Evolutionary conservation across 192 early-diverging fungal genomes (phyloP).

Genomic region (Mortierella antarctica): DNA sequence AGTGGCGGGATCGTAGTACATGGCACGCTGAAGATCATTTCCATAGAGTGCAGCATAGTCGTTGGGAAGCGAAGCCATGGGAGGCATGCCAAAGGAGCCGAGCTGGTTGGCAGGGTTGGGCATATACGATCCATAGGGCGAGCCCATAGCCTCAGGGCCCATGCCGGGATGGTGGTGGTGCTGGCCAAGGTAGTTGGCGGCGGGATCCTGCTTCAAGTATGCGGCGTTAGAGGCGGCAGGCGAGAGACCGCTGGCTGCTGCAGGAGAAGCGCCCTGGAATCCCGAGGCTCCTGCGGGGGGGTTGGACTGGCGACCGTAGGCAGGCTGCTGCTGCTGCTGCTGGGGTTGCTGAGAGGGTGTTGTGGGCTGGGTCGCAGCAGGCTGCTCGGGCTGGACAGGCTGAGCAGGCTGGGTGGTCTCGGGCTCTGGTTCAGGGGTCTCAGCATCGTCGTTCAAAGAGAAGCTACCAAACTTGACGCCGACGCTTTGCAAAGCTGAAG

Average conservation of each 20-base stretch:
- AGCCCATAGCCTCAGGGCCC: conserved; percentile 60
- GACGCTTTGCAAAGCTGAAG: conserved; percentile 70
- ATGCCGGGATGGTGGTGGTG: conserved; percentile 58
- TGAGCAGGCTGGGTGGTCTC: conserved; percentile 12
- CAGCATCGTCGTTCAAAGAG: conserved; percentile 66
- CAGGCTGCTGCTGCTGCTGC: conserved; percentile 26
- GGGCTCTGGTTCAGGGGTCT: conserved; percentile 26
- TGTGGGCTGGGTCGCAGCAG: conserved; percentile 12
- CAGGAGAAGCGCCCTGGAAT: conserved; percentile 33
- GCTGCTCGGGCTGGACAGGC: conserved; percentile 20
- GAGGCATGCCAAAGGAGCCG: conserved; percentile 67
- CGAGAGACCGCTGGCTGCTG: conserved; percentile 40
- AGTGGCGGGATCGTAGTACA: conserved; percentile 68
- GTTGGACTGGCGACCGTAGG: conserved; percentile 29
- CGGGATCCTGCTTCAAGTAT: conserved; percentile 45
- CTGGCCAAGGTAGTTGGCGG: conserved; percentile 65
- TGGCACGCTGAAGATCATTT: conserved; percentile 73
- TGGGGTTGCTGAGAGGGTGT: conserved; percentile 5
- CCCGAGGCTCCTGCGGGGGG: conserved; percentile 28
- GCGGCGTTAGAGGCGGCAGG: conserved; percentile 43
- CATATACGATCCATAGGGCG: conserved; percentile 64
- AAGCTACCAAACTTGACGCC: conserved; percentile 88
- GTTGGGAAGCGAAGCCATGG: conserved; percentile 64
- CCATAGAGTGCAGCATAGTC: conserved; percentile 72
- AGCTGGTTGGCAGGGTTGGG: conserved; percentile 57